phyloP scores from a whole-genome alignment of 1,284 basidiomycete genomes.

The Sporisorium reilianum region DNA sequence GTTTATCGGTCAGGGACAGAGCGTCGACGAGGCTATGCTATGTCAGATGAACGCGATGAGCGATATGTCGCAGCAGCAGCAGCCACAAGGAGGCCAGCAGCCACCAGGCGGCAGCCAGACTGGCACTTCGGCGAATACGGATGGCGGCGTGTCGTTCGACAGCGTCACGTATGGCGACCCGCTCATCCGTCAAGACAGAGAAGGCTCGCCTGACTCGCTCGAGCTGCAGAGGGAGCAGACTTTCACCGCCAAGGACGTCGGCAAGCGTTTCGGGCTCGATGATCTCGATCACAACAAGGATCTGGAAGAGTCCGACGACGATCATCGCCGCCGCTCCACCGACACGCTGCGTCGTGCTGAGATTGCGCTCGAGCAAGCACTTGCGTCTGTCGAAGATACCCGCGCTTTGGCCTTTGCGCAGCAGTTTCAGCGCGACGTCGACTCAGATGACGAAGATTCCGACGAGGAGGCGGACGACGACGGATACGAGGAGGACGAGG shows the following conservation, averaged over 20 bases:
- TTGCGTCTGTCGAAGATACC: conserved; percentile 48
- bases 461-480: conserved; percentile 46
- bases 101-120: neutral
- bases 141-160: conserved; percentile 37
- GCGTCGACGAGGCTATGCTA: conserved; percentile 18
- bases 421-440: conserved; percentile 42
- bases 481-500: conserved; percentile 50
- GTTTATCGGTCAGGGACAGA: conserved; percentile 6
- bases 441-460: conserved; percentile 40
- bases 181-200: conserved; percentile 28
- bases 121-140: conserved; percentile 1
- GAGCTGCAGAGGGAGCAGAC: conserved; percentile 49
- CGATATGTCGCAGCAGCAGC: conserved; percentile 9
- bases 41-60: conserved; percentile 18
- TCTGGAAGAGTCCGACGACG: conserved; percentile 33
- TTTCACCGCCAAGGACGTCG: conserved; percentile 45
- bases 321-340: conserved; percentile 49
- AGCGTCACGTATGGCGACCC: conserved; percentile 37
- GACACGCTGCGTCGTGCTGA: conserved; percentile 47
- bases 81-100: conserved; percentile 10
- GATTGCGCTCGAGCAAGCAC: conserved; percentile 36
- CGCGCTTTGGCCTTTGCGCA: conserved; percentile 47
- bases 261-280: conserved; percentile 14
- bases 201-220: conserved; percentile 41
- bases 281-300: conserved; percentile 15